A percentile compares a stretch with the other conserved stretches of the same genome.
Conservation (phyloP, 2,329 filamentous ascomycete species). For the Cercospora berteroae region DNA sequence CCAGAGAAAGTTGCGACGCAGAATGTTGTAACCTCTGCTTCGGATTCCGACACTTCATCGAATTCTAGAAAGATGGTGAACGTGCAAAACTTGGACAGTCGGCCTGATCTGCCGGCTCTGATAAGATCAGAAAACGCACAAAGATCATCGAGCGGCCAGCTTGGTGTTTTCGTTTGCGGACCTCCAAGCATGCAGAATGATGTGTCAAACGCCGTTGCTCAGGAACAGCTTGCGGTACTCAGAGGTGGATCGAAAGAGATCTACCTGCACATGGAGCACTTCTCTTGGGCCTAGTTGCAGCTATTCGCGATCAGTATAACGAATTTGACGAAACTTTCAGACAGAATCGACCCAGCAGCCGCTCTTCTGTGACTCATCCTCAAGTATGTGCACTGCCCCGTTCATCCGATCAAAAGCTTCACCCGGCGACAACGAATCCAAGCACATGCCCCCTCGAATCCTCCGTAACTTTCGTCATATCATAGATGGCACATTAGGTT, state of each 20-base stretch:
- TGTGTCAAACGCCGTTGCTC: conserved; percentile 48
- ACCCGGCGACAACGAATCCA: neutral
- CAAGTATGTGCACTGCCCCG: neutral
- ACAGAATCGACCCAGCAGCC: neutral
- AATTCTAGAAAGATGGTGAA: neutral
- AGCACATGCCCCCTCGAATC: neutral
- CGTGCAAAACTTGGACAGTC: conserved; percentile 17
- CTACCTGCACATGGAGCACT: conserved; percentile 50
- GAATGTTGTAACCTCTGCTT: conserved; percentile 4
- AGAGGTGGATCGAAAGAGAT: conserved; percentile 36
- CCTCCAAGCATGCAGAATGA: conserved; percentile 49
- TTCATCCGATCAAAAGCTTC: neutral
- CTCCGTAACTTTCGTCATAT: neutral
- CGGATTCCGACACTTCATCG: conserved; percentile 19
- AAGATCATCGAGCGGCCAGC: conserved; percentile 19
- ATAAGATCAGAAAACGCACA: conserved; percentile 29
- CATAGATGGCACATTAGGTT: neutral
- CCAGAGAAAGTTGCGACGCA: conserved; percentile 1
- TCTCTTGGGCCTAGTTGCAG: conserved; percentile 42
- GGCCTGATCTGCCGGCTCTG: conserved; percentile 38
- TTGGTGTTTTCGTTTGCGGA: conserved; percentile 45
- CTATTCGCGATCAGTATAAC: neutral
- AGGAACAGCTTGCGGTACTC: conserved; percentile 41
- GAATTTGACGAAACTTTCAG: neutral
- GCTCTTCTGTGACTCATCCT: neutral